Evolutionary conservation across 2,329 filamentous ascomycete genomes (phyloP), one percentile per base, ranked within the genome.

Genomic region (Pseudogymnoascus sp.): DNA sequence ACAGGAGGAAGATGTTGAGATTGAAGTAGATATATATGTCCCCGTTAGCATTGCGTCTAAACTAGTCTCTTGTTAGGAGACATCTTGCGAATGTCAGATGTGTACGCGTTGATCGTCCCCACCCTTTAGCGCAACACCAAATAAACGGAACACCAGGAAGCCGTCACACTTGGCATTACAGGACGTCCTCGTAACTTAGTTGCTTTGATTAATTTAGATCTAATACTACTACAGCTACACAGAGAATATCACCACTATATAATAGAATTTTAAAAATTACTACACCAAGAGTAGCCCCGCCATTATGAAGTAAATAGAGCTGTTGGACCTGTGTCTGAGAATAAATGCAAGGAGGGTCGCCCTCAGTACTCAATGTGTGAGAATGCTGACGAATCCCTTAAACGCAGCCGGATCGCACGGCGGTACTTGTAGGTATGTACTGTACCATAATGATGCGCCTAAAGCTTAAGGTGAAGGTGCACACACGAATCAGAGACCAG

Each of bases 1-100:
- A 60, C 52, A 60, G 52, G 33, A 62, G 60, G 52, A 60, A 62
- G 60, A 62, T 60, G 52, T 62, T 59, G 52, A 62, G 52, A 60
- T 62, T 33, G 52, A 60, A 59, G 60, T 35, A 59, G 60, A 62
- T 62, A 62, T 62, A 59, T 60, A 60, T 21, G 21, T 21, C 52
- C 12, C 52, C 33, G 13, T 59, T 40, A 62, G 13, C 36, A 48
- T 59, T 60, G 52, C 31, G 35, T 60, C 35, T 13, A 62, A 31
- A 42, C 60, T 62, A 62, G 48, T 62, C 60, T 60, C 7, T 33
- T 37, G n/a, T 60, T 62, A 60, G 60, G 60, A 62, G 35, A 62
- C 52, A 62, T 62, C 48, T 59, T 62, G 60, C 60, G 60, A 62
- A 60, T 42, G 25, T 62, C 52, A 42, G 60, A n/a, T 59, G 25